These are phyloP conservation scores for Talaromyces liani DNA, from an alignment of 495 filamentous ascomycete species.

Conservation along the genomic window DNA sequence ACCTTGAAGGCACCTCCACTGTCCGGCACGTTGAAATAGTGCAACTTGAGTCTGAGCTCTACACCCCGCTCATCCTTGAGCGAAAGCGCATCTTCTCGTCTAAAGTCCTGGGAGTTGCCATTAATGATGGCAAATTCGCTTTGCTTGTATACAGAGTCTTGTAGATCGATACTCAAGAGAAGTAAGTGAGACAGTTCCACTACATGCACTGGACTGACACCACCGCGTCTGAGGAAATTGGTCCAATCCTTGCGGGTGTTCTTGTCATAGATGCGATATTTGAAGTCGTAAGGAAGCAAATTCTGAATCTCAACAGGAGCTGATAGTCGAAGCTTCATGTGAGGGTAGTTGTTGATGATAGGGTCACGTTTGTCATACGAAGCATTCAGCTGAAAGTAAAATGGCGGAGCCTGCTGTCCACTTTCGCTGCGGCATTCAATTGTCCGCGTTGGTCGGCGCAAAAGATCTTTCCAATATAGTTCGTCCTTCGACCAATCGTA, in stretches of 20 bases:
- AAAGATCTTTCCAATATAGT: slow-evolving; percentile 85
- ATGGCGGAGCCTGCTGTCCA: slow-evolving; percentile 68
- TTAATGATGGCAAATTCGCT: slow-evolving; percentile 98
- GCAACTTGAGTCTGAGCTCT: slow-evolving; percentile 71
- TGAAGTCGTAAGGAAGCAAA: slow-evolving; percentile 93
- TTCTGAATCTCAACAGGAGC: slow-evolving; percentile 94
- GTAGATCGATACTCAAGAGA: slow-evolving; percentile 86
- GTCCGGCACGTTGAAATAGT: slow-evolving; percentile 88
- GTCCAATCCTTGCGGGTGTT: slow-evolving; percentile 98
- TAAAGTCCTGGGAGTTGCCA: slow-evolving; percentile 79
- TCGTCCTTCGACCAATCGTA: slow-evolving; percentile 88
- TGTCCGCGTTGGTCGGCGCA: slow-evolving; percentile 74
- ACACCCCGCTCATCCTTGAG: slow-evolving; percentile 79
- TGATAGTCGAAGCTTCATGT: slow-evolving; percentile 85
- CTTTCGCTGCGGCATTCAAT: slow-evolving; percentile 80
- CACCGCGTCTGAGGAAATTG: slow-evolving; percentile 92
- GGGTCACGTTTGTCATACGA: slow-evolving; percentile 74
- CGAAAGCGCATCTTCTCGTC: slow-evolving; percentile 68
- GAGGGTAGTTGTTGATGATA: slow-evolving; percentile 75
- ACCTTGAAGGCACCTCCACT: slow-evolving; percentile 96
- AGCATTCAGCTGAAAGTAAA: slow-evolving; percentile 93
- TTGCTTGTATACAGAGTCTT: slow-evolving; percentile 88
- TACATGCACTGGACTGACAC: slow-evolving; percentile 93
- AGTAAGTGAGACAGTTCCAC: slow-evolving; percentile 92
- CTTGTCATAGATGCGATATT: slow-evolving; percentile 96